These are phyloP conservation scores for Murraya koenigii DNA, from an alignment of 345 rosid genomes.

Conservation along the genomic window DNA sequence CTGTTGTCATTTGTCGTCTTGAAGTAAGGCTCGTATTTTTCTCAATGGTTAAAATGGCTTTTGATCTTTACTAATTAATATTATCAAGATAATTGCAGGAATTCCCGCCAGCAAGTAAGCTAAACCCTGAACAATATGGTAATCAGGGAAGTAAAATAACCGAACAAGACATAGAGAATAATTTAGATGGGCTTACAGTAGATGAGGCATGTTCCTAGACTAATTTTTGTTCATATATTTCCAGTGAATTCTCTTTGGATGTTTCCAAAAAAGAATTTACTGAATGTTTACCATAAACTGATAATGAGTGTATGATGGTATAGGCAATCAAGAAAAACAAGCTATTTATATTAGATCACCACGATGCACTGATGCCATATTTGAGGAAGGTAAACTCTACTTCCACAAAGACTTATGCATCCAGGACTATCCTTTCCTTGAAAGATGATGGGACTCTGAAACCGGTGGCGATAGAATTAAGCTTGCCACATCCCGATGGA, in stretches of 20 bases:
- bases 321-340: conserved; percentile 61
- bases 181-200: conserved; percentile 46
- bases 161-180: conserved; percentile 43
- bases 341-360: conserved; percentile 79
- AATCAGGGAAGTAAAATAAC: conserved; percentile 53
- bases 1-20: conserved; percentile 54
- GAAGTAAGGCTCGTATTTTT: conserved; percentile 28
- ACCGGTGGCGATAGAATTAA: conserved; percentile 80
- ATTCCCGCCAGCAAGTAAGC: conserved; percentile 78
- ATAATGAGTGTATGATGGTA: not conserved
- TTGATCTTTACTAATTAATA: not conserved
- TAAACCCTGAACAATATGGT: conserved; percentile 45
- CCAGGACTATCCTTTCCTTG: conserved; percentile 74
- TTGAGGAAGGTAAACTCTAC: conserved; percentile 63
- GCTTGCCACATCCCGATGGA: conserved; percentile 72
- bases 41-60: not conserved
- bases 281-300: too few relatives aligned
- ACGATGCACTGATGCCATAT: conserved; percentile 74
- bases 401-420: conserved; percentile 58
- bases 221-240: not conserved
- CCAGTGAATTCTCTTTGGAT: not conserved
- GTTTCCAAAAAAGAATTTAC: not conserved
- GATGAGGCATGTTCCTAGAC: conserved; percentile 39
- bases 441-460: conserved; percentile 75
- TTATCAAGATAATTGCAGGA: conserved; percentile 35